Evolutionary conservation across 2,329 filamentous ascomycete genomes (phyloP), one percentile per base, ranked within the genome.

Genomic region (Lachnellula occidentalis): DNA sequence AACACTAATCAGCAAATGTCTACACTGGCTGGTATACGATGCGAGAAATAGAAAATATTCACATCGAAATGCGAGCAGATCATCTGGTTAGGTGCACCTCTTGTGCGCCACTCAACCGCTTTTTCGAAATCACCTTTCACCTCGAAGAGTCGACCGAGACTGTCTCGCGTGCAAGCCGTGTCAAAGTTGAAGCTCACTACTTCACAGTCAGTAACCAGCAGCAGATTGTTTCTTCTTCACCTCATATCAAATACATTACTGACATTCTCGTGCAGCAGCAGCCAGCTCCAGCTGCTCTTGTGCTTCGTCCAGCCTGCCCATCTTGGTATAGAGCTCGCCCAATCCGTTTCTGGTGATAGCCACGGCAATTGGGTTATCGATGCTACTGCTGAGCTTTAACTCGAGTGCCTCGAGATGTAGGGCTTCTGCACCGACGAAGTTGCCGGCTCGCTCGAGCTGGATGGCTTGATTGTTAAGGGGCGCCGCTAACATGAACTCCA

Each of bases 261-360:
- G 4, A 31, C 27, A 1, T 27, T n/a, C 15, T 6, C 15, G 37
- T 11, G 19, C 24, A 14, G 6, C 15, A 27, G n/a, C 4, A 36
- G 50, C 41, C 17, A 21, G 24, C 19, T n/a, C 45, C 11, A 47
- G 19, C 43, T 39, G 14, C 34, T 31, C n/a, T 17, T 52, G 41
- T 3, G 50, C 50, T 11, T 52, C 50, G n/a, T 52, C 50, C 7
- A 46, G 41, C 45, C 34, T 31, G 3, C 43, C 42, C 4, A 52
- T 43, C 43, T 46, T 47, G 8, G 24, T 27, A 19, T 46, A 46
- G 12, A 41, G 24, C 8, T 31, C 17, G 6, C 42, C 50, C 5
- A 52, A 15, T 8, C n/a, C 19, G 7, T 41, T 46, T 19, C 27
- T 17, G 8, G 50, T 17, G 3, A 48, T 2, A 3, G 43, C 43